Evolutionary conservation across 331 rosid species (phyloP), one percentile per base, ranked within the genome.

Genomic region (Rosa hybrid): DNA sequence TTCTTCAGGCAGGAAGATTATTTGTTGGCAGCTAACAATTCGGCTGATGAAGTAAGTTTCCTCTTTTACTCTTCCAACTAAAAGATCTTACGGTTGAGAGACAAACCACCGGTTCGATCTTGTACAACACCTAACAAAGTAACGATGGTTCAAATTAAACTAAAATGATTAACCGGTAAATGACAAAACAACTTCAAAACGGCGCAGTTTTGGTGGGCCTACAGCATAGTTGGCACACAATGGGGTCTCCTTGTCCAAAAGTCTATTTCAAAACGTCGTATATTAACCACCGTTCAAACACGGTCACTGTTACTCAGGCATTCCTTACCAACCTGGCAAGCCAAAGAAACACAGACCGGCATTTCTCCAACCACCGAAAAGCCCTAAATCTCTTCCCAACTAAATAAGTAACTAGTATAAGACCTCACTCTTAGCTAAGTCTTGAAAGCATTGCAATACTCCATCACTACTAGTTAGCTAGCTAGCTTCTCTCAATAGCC

Each of bases 1-100:
- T 27, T 5, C 4, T 14, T 14, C 46, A n/a, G 51, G 49, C 9
- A 20, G 54, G 18, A n/a, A 70, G 74, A 70, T 70, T 41, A 44
- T 44, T 69, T 44, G 74, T 70, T 70, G 54, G 74, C 54, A n/a
- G 38, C 74, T 70, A 70, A 44, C 74, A 39, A 68, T 68, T 38
- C 50, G 1, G 72, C 13, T 68, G 14, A 65, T 8, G 45, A 38
- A 65, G 17, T 0, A 39, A 16, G 12, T 68, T 9, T 4, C 49
- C 16, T 39, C 41, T 8, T 38, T 67, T 16, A 67, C 10, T 60
- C 25, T 60, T 60, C 38, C 67, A 60, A 60, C 67, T 60, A 60
- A 60, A 54, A n/a, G 12, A n/a, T 57, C 11, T n/a, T 20, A 17
- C n/a, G 70, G 70, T 30, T 64, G 69, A 64, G 12, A 30, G 20